Base-by-base conservation (phyloP, 2,329 filamentous ascomycete genomes). In the Claviceps sorghi region DNA sequence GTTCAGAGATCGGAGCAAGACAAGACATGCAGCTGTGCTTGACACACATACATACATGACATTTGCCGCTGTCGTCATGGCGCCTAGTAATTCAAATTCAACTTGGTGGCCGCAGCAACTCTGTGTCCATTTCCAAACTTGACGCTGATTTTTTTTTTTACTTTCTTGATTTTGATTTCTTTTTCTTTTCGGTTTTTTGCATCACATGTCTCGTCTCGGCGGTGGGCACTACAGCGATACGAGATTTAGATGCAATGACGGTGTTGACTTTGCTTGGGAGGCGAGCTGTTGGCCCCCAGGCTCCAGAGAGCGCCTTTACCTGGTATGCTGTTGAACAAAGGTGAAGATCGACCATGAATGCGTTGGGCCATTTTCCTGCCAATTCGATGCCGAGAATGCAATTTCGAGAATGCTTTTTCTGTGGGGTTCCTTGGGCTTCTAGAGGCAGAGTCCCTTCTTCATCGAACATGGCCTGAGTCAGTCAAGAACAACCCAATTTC, bases 1-100 rank as follows among this genome's bases (percentile, higher is more conserved):
- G 40, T 21, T 42, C n/a, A 21, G n/a, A 42, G 41, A 5, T 11
- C 40, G 11, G 40, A 43, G 9, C 22, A 29, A 45, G 19, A 36
- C 47, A 21, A 52, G 50, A 52, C 50, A 51, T 41, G 43, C 49
- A 51, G 50, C 50, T 48, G 26, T 29, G 13, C 19, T 47, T 32
- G 11, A 29, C 22, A 17, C 21, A 19, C 30, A 15, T n/a, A 19
- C 30, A 15, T n/a, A 38, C 17, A 38, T 2, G 40, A 15, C 46
- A 6, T 26, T 10, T n/a, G 22, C 34, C 6, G n/a, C 19, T 19
- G 7, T 36, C 19, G 48, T 36, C n/a, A 26, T 26, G 40, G 19
- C 48, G 19, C 19, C 22, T n/a, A 22, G n/a, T 17, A 21, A 42
- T 3, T 15, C 36, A 22, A 21, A 42, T 3, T 15, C 36, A 9